Conservation (phyloP, 345 rosid genomes). For the Anacardium occidentale region DNA sequence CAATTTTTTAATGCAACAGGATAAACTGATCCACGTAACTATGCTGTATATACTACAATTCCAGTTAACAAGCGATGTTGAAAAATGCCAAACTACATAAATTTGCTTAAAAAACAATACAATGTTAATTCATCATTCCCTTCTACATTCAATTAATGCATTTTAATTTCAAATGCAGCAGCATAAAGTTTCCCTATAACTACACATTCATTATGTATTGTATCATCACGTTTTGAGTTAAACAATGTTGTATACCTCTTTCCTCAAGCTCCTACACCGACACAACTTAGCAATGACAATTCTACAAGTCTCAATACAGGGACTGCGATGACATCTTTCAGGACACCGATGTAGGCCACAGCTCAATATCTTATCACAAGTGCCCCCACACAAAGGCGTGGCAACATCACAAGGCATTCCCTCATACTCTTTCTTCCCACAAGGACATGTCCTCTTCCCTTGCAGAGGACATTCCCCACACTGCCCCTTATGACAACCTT, state of each 20-base stretch:
- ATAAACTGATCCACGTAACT: too few species aligned
- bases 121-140: conserved; percentile 1
- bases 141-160: conserved; percentile 31
- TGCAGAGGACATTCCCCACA: conserved; percentile 80
- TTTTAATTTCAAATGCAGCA: background rate
- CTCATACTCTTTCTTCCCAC: conserved; percentile 72
- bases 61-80: background rate
- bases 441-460: conserved; percentile 87
- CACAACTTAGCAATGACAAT: conserved; percentile 66
- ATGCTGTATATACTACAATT: too few species aligned
- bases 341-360: conserved; percentile 81
- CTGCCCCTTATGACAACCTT: conserved; percentile 72
- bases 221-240: background rate
- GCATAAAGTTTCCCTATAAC: background rate
- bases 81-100: conserved; percentile 11
- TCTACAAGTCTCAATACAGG: conserved; percentile 84
- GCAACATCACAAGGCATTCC: conserved; percentile 76
- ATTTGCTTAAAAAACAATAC: background rate
- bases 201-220: background rate
- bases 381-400: conserved; percentile 71
- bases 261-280: conserved; percentile 71
- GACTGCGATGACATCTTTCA: conserved; percentile 82
- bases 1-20: too few species aligned
- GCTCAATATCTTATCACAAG: conserved; percentile 72
- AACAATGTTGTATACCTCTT: conserved; percentile 60